phyloP scores from a whole-genome alignment of 1,139 yeast species.

The Scheffersomyces segobiensis region DNA sequence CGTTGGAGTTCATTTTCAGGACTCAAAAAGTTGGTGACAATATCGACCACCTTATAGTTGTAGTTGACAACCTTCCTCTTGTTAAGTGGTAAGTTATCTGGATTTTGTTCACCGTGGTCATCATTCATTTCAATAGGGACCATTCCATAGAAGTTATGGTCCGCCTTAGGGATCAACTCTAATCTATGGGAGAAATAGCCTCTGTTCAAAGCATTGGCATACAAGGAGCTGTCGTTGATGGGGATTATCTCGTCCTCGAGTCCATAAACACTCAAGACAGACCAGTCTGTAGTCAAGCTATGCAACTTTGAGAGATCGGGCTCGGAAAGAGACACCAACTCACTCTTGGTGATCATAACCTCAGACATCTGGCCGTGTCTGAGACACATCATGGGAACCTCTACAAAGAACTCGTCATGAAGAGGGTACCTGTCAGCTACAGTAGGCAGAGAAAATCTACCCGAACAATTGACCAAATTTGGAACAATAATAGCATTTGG shows the following conservation, averaged over 20 bases:
- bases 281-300: constrained; percentile 45
- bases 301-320: constrained; percentile 48
- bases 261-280: constrained; percentile 74
- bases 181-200: constrained; percentile 56
- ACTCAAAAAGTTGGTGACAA: constrained; percentile 52
- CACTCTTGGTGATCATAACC: constrained; percentile 49
- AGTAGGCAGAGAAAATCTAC: constrained; percentile 51
- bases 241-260: constrained; percentile 66
- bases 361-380: constrained; percentile 51
- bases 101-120: constrained; percentile 32
- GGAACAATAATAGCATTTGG: constrained; percentile 51
- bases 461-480: constrained; percentile 67
- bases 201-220: constrained; percentile 55
- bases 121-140: constrained; percentile 29
- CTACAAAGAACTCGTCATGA: constrained; percentile 23
- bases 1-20: constrained; percentile 53
- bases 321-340: constrained; percentile 53
- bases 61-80: constrained; percentile 52
- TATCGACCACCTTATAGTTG: constrained; percentile 54
- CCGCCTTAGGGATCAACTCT: constrained; percentile 64
- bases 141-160: constrained; percentile 75
- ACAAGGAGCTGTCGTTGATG: constrained; percentile 57
- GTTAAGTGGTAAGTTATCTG: constrained; percentile 42
- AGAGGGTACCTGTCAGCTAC: constrained; percentile 37
- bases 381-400: constrained; percentile 12